phyloP scores from a whole-genome alignment of 1,139 yeast species.

The Suhomyces yuchorum region DNA sequence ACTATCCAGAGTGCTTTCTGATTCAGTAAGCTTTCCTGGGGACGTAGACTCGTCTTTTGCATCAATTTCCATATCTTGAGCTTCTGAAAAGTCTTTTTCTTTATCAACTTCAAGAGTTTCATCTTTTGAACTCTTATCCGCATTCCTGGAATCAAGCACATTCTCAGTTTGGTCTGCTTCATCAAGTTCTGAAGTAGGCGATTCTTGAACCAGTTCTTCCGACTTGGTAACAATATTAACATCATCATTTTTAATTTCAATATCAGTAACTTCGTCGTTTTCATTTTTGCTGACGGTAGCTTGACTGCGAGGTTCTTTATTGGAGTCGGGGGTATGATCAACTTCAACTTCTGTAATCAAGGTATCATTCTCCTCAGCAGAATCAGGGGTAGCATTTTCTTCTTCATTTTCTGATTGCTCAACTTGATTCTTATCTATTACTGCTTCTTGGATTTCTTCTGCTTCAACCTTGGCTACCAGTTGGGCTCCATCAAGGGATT shows the following conservation, averaged over 20 bases:
- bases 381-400: neutral
- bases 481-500: neutral
- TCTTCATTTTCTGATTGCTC: neutral
- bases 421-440: neutral
- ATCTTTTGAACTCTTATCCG: neutral
- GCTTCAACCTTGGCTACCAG: neutral
- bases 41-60: neutral
- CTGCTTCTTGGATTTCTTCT: constrained; percentile 3
- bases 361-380: neutral
- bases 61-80: neutral
- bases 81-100: neutral
- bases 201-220: too few relatives aligned
- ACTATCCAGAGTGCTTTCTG: neutral
- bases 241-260: too few relatives aligned
- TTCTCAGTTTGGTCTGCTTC: too few relatives aligned
- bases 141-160: neutral
- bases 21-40: neutral
- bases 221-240: too few relatives aligned
- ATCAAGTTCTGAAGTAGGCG: too few relatives aligned
- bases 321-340: too few relatives aligned
- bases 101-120: neutral
- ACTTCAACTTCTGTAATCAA: too few relatives aligned
- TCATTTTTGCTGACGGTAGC: too few relatives aligned
- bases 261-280: too few relatives aligned
- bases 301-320: too few relatives aligned